Percentiles rank a stretch among this genome's conserved stretches.
phyloP scores from a whole-genome alignment of 345 rosid genomes.

The Salix exigua region DNA sequence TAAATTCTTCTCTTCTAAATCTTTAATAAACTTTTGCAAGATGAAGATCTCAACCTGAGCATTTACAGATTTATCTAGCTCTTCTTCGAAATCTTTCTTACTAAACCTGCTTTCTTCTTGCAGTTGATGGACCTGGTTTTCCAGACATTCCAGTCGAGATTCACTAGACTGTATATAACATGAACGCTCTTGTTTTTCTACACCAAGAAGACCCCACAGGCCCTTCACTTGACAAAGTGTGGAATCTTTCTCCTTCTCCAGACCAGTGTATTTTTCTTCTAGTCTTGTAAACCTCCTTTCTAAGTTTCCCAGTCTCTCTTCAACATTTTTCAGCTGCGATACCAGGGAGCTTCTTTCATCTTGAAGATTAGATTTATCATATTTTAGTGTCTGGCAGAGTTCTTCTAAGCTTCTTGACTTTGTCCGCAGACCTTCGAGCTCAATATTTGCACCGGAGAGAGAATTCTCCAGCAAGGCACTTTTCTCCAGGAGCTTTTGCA shows the following conservation, averaged over 20 bases:
- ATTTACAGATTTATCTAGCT: slow-evolving; percentile 53
- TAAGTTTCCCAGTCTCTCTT: slow-evolving; percentile 46
- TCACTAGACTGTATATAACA: slow-evolving; percentile 53
- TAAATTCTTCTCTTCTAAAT: slow-evolving; percentile 31
- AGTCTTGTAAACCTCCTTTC: slow-evolving; percentile 62
- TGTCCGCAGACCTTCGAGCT: slow-evolving; percentile 24
- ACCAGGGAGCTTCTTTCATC: slow-evolving; percentile 23
- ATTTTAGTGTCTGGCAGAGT: slow-evolving; percentile 23
- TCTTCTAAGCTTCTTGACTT: slow-evolving; percentile 30
- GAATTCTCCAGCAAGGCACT: slow-evolving; percentile 24
- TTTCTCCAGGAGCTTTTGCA: slow-evolving; percentile 28
- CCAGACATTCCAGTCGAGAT: slow-evolving; percentile 60
- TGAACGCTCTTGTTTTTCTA: slow-evolving; percentile 58
- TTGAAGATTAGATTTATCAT: slow-evolving; percentile 22
- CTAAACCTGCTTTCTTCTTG: slow-evolving; percentile 53
- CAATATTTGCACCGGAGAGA: slow-evolving; percentile 22
- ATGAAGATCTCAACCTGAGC: slow-evolving; percentile 32
- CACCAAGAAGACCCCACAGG: slow-evolving; percentile 47
- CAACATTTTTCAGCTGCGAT: slow-evolving; percentile 30
- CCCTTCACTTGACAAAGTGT: slow-evolving; percentile 20
- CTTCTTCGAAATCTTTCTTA: slow-evolving; percentile 71
- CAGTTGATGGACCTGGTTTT: slow-evolving; percentile 57
- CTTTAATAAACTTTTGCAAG: slow-evolving; percentile 33
- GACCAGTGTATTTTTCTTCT: slow-evolving; percentile 28
- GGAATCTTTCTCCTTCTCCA: slow-evolving; percentile 24